Percentiles rank a stretch among this genome's conserved stretches.
Conservation (phyloP, 805 yeast genomes). For the Ogataea thermomethanolica region DNA sequence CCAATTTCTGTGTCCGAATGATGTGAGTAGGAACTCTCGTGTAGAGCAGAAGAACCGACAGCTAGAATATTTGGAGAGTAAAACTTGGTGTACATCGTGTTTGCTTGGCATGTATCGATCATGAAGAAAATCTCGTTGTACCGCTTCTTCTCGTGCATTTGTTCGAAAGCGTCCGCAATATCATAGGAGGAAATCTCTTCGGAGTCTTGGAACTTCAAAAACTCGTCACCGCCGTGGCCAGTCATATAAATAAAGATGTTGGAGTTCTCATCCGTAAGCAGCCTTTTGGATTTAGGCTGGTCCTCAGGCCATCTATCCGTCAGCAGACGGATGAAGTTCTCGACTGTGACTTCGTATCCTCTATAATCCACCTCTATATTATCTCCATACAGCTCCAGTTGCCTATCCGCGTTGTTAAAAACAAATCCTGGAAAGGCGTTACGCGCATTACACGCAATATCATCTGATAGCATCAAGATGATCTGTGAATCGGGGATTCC, state of each 20-base stretch:
- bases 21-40: conserved; percentile 91
- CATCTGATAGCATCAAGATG: conserved; percentile 93
- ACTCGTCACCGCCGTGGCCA: conserved; percentile 98
- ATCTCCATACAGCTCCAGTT: conserved; percentile 89
- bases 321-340: conserved; percentile 84
- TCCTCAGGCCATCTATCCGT: conserved; percentile 96
- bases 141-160: conserved; percentile 93
- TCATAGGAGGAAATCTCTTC: conserved; percentile 96
- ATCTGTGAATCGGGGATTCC: conserved; percentile 99
- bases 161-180: conserved; percentile 94
- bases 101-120: conserved; percentile 99
- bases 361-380: conserved; percentile 94
- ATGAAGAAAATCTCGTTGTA: conserved; percentile 94
- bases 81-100: conserved; percentile 91
- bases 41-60: conserved; percentile 85
- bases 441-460: conserved; percentile 94
- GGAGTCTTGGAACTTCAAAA: conserved; percentile 95
- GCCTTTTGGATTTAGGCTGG: conserved; percentile 87
- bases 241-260: conserved; percentile 94
- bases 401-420: conserved; percentile 89
- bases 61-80: conserved; percentile 91
- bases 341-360: conserved; percentile 98
- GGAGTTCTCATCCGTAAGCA: conserved; percentile 89
- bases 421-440: conserved; percentile 96
- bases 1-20: conserved; percentile 95